Base-by-base conservation (phyloP, 345 rosid genomes). In the Arabidopsis arenosa region DNA sequence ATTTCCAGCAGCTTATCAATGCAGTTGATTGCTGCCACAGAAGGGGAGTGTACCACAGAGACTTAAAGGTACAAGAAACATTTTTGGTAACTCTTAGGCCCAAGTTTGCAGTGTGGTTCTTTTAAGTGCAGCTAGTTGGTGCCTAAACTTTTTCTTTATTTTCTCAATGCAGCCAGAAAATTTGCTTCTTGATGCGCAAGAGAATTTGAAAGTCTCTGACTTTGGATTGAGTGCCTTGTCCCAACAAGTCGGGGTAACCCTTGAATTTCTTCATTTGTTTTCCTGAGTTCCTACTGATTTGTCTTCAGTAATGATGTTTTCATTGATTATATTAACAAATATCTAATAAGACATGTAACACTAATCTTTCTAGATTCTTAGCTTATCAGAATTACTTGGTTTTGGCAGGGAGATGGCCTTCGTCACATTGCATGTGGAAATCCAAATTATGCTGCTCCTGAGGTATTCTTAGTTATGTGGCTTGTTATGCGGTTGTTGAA, bases 1-100 rank as follows among this genome's bases (percentile, higher is more conserved):
- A 95, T 65, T 95, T 95, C 74, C 99, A 92, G 86, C 96, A 92
- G 81, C 97, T 95, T 80, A 88, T 95, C 45, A 86, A 88, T 84
- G 90, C 86, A 23, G 91, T 95, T 68, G 92, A 86, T 85, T 95
- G 86, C 75, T 95, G 99, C 81, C 97, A 95, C 72, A 90, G 87
- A 80, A 85, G 88, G 82, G 99, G 94, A 66, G 85, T 95, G 64
- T 92, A 81, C 81, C 97, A 95, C 74, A 83, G 92, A 82, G 89
- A 95, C 72, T 86, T 95, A 53, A 90, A 95, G 89, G 99, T 95
- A 75, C 58, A 54, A 13, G 4, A 67, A 36, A 21, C 14, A 44
- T 58, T 71, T 60, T 70, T 78, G n/a, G 69, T 51, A 32, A 36
- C 17, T 23, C 69, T 33, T 59, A 8, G 28, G 28, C 55, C 55